phyloP scores from a whole-genome alignment of 495 filamentous ascomycete genomes.

The Peziza echinospora region DNA sequence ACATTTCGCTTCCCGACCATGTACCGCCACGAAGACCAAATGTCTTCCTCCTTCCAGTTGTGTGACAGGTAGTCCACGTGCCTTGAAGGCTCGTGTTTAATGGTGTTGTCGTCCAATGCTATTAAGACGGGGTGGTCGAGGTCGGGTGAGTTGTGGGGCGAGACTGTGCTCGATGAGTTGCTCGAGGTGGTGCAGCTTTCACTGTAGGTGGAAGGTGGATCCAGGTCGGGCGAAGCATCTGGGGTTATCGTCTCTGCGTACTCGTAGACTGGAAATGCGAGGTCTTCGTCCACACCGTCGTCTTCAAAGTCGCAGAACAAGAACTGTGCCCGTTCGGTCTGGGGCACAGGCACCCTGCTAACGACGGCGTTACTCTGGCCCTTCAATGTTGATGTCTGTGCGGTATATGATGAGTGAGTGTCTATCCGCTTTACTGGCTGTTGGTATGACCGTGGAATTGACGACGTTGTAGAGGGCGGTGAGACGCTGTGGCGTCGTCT shows the following conservation, averaged over 20 bases:
- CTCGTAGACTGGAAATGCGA: background rate
- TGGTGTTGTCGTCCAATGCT: slow-evolving; percentile 64
- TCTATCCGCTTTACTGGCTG: background rate
- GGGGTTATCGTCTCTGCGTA: background rate
- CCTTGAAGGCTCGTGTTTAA: slow-evolving; percentile 55
- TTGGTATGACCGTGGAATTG: background rate
- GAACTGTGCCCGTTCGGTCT: background rate
- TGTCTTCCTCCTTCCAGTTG: slow-evolving; percentile 89
- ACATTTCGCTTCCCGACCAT: slow-evolving; percentile 55
- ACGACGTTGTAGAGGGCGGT: background rate
- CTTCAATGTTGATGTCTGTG: background rate
- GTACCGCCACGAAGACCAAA: slow-evolving; percentile 92
- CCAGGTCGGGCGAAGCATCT: slow-evolving; percentile 1
- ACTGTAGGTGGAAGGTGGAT: background rate
- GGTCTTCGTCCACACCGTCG: background rate
- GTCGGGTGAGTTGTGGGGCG: background rate
- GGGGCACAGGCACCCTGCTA: background rate
- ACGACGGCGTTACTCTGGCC: background rate
- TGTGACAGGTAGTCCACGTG: slow-evolving; percentile 96
- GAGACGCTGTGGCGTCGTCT: background rate
- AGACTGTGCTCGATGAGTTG: background rate
- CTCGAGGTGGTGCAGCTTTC: background rate
- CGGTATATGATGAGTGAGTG: background rate
- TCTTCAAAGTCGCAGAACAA: background rate
- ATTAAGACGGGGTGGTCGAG: slow-evolving; percentile 17